Evolutionary conservation across 116 monocot genomes (phyloP), one percentile per base, ranked within the genome.

Genomic region (Phalaenopsis hybrid): DNA sequence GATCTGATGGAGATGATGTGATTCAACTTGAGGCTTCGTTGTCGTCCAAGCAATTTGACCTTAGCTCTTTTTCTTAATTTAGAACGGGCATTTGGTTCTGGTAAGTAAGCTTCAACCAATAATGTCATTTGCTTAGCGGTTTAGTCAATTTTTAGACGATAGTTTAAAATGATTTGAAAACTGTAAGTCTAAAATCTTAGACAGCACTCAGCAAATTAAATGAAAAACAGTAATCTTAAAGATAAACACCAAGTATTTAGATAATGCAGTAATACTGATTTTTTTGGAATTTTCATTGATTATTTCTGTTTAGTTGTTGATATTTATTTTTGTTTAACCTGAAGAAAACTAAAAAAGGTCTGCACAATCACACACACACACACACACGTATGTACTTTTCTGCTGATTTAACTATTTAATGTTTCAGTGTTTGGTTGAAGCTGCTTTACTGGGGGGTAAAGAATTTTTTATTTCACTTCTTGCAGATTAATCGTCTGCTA

Each of bases 401-500:
- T 65, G 21, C 65, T 65, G 21, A 10, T 65, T 65, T 52, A 11
- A 52, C 16, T 11, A 52, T 52, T 52, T 13, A 52, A 52, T 52
- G 52, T 6, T 23, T 65, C 9, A 31, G 37, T 37, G 37, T 11
- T 70, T 59, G 15, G 65, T 49, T 73, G 57, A 58, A 41, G 63
- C 15, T 51, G 11, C 18, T 78, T 72, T 25, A 7, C 13, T 78
- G 55, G 10, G 5, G 33, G 8, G 65, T 33, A 15, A 13, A 33
- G 8, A 8, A 52, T 43, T 55, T 83, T 55, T 83, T 80, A 80
- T 61, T 78, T 57, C 58, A 43, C 57, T 78, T 61, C 80, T 81
- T 91, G 50, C 84, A 99, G 99, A 93, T 99, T 74, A 99, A 99
- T 89, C 90, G 99, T 18, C 75, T 95, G 51, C 84, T 95, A 57